A percentile compares a stretch with the other conserved stretches of the same genome.
These are phyloP conservation scores for Paraleonurus japonicus DNA, from an alignment of 257 asterid species.

Conservation along the genomic window DNA sequence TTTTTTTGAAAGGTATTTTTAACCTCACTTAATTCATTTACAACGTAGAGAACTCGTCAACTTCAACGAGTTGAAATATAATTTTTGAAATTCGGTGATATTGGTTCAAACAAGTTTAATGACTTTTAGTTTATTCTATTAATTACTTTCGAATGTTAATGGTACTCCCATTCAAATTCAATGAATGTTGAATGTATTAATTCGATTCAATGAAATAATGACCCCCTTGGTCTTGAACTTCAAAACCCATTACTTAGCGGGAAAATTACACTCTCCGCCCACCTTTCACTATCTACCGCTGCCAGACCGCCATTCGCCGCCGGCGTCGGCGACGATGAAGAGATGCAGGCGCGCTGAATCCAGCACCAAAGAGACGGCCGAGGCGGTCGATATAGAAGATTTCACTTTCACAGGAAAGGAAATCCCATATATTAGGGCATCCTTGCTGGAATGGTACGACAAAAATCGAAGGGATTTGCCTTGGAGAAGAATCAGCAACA, in stretches of 20 bases:
- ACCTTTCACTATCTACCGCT: neutral
- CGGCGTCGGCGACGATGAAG: slow-evolving; percentile 44
- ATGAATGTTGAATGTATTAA: no score
- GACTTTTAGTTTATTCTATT: no score
- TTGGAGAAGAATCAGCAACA: slow-evolving; percentile 73
- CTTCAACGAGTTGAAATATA: no score
- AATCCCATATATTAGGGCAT: slow-evolving; percentile 61
- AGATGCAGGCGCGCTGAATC: slow-evolving; percentile 39
- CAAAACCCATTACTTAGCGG: slow-evolving; percentile 45
- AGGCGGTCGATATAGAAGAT: slow-evolving; percentile 71
- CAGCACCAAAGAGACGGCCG: slow-evolving; percentile 16
- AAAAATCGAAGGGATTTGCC: slow-evolving; percentile 79
- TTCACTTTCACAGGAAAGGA: slow-evolving; percentile 50
- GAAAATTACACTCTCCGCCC: slow-evolving; percentile 35
- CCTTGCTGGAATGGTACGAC: slow-evolving; percentile 78
- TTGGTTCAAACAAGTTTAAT: no score
- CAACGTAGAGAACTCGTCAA: no score
- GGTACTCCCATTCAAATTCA: no score
- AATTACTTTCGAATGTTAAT: no score
- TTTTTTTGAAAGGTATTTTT: no score
- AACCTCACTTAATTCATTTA: no score
- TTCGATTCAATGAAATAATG: no score
- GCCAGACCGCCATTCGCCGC: slow-evolving; percentile 23
- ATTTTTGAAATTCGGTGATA: no score
- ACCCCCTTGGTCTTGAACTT: slow-evolving; percentile 20